A percentile compares a stretch with the other conserved stretches of the same genome.
Conservation (phyloP, 164 flowering plant genomes). For the Vitis riparia region DNA sequence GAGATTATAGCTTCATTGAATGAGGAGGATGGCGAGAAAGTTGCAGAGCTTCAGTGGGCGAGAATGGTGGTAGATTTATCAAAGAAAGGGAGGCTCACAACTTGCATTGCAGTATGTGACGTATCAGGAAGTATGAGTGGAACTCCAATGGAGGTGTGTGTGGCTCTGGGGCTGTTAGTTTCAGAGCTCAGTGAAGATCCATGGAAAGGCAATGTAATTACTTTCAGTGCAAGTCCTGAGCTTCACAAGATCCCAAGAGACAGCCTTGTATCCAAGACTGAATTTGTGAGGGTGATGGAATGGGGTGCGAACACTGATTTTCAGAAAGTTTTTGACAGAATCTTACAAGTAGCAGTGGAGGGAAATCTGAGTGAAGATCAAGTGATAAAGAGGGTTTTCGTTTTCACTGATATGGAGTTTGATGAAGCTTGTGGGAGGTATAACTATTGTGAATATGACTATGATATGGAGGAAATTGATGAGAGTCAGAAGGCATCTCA, state of each 20-base stretch:
- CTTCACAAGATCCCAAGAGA: slow-evolving; percentile 42
- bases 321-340: slow-evolving; percentile 54
- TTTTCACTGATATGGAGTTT: slow-evolving; percentile 46
- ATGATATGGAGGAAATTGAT: not conserved
- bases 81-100: slow-evolving; percentile 40
- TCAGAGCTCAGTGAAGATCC: slow-evolving; percentile 62
- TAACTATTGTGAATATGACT: not conserved
- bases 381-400: slow-evolving; percentile 41
- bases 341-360: slow-evolving; percentile 43
- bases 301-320: slow-evolving; percentile 51
- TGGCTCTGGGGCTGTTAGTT: slow-evolving; percentile 48
- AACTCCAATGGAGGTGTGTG: slow-evolving; percentile 53
- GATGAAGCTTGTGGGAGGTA: slow-evolving; percentile 18
- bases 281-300: slow-evolving; percentile 37
- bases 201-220: slow-evolving; percentile 60
- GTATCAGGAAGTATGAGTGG: slow-evolving; percentile 55
- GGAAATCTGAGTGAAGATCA: slow-evolving; percentile 36
- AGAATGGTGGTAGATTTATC: slow-evolving; percentile 39
- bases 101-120: slow-evolving; percentile 53
- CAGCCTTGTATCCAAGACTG: slow-evolving; percentile 21
- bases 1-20: slow-evolving; percentile 32
- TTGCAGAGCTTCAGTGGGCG: slow-evolving; percentile 41
- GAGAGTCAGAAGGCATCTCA: not conserved
- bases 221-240: slow-evolving; percentile 44
- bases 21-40: slow-evolving; percentile 16